phyloP scores from a whole-genome alignment of 2,329 filamentous ascomycete genomes.

The Xylaria arbuscula region DNA sequence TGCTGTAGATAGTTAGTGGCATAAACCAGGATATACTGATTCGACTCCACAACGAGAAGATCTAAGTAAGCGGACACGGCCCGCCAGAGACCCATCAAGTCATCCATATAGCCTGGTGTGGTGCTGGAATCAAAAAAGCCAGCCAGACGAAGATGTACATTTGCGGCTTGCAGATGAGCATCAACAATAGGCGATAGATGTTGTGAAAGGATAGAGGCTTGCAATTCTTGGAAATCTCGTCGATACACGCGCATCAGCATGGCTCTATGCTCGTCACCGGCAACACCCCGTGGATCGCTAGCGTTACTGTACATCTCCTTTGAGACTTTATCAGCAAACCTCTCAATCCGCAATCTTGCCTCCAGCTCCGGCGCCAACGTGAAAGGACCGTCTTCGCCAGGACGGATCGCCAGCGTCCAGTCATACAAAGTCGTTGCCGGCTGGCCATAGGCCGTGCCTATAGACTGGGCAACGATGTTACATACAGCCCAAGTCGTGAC shows the following conservation, averaged over 20 bases:
- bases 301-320: conserved; percentile 84
- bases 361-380: conserved; percentile 72
- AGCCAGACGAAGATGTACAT: conserved; percentile 79
- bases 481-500: conserved; percentile 86
- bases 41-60: conserved; percentile 67
- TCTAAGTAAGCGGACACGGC: conserved; percentile 77
- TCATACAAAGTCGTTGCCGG: conserved; percentile 82
- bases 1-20: conserved; percentile 83
- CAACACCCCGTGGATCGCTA: conserved; percentile 75
- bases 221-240: conserved; percentile 71
- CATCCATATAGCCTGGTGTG: conserved; percentile 76
- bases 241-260: conserved; percentile 75
- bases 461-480: conserved; percentile 83
- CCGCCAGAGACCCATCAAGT: conserved; percentile 80
- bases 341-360: conserved; percentile 75
- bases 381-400: conserved; percentile 69
- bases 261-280: conserved; percentile 73
- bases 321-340: conserved; percentile 81
- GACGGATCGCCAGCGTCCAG: conserved; percentile 74
- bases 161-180: conserved; percentile 77
- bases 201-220: conserved; percentile 69
- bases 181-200: conserved; percentile 68
- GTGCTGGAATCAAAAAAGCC: conserved; percentile 84
- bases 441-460: conserved; percentile 86
- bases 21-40: conserved; percentile 70